Percentiles rank a stretch among this genome's conserved stretches.
Evolutionary conservation across 2,329 filamentous ascomycete species (phyloP).

Genomic region (Ophiostoma perfectum): DNA sequence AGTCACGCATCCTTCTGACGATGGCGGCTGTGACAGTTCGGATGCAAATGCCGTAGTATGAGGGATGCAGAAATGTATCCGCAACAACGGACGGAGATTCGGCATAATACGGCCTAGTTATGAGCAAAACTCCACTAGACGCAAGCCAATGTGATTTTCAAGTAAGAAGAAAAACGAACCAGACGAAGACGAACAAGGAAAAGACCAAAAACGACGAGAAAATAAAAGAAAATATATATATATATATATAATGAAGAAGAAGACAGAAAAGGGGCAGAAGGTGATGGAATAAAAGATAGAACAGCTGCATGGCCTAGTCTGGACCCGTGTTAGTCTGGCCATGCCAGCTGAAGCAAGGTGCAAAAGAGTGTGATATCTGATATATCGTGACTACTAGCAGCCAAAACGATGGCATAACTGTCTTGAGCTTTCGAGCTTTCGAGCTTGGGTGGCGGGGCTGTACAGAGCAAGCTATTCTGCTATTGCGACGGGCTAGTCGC

Average conservation of each 20-base stretch:
- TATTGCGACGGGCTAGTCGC: not conserved
- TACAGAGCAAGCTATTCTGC: not conserved
- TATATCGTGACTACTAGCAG: not conserved
- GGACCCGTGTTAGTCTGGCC: not conserved
- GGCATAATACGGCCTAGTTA: not conserved
- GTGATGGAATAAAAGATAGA: not conserved
- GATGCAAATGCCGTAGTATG: too few species aligned
- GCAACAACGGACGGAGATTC: not conserved
- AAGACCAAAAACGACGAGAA: not conserved
- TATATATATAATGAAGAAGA: not conserved
- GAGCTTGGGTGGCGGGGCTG: not conserved
- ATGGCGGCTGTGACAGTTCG: too few species aligned
- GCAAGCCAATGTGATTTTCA: not conserved
- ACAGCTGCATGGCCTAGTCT: not conserved
- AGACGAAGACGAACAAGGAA: not conserved
- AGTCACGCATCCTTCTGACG: too few species aligned
- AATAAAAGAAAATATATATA: not conserved
- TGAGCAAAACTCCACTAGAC: not conserved
- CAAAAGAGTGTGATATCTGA: not conserved
- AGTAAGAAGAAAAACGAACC: not conserved
- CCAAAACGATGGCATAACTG: not conserved
- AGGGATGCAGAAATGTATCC: not conserved
- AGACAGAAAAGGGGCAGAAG: slow-evolving; percentile 1
- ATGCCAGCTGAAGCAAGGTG: not conserved
- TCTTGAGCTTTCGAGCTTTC: not conserved